phyloP scores from a whole-genome alignment of 768 basidiomycete genomes.

The Hydnomerulius pinastri region DNA sequence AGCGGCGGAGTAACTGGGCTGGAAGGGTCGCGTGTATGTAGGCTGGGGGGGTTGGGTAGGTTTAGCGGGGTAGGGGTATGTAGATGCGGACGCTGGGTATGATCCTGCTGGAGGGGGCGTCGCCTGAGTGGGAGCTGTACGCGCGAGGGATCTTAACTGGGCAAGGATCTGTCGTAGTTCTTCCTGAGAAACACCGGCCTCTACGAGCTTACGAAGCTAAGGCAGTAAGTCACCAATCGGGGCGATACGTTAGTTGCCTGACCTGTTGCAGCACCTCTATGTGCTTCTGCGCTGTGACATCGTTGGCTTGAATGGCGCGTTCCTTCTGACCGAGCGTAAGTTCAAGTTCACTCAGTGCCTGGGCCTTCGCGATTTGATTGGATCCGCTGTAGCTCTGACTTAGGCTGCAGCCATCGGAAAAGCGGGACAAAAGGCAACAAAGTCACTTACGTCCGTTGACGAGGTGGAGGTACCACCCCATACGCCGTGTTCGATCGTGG shows the following conservation, averaged over 20 bases:
- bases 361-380: constrained; percentile 64
- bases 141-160: constrained; percentile 66
- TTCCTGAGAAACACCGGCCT: constrained; percentile 77
- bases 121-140: constrained; percentile 42
- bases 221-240: constrained; percentile 3
- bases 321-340: constrained; percentile 83
- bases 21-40: constrained; percentile 27
- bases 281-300: constrained; percentile 67
- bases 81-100: constrained; percentile 23
- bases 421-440: not conserved
- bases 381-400: constrained; percentile 38
- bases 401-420: constrained; percentile 9
- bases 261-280: constrained; percentile 83
- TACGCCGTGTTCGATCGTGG: constrained; percentile 80
- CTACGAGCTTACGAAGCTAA: constrained; percentile 71
- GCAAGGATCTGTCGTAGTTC: constrained; percentile 75
- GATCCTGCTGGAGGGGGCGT: constrained; percentile 29
- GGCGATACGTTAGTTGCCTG: constrained; percentile 31
- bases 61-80: constrained; percentile 33
- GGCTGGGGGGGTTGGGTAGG: constrained; percentile 36
- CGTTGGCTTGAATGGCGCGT: constrained; percentile 68
- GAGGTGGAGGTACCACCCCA: constrained; percentile 62
- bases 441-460: constrained; percentile 40
- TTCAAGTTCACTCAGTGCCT: constrained; percentile 83
- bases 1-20: constrained; percentile 33